Conservation (phyloP, 805 yeast genomes). For the Yamadazyma ubonensis region DNA sequence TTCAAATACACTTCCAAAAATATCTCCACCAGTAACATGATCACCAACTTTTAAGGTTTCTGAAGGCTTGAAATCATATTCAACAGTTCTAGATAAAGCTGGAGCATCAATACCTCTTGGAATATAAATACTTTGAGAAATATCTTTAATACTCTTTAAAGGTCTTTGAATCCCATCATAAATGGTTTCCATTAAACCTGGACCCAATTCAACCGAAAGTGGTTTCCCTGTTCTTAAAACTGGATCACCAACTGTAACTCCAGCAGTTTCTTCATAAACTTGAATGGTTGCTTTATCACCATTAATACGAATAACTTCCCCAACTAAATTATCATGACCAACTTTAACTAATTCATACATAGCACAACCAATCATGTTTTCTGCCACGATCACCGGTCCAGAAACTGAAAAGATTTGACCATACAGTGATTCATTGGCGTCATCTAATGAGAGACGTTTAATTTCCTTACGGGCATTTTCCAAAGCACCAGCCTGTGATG, state of each 20-base stretch:
- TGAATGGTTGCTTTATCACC: conserved; percentile 97
- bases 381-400: conserved; percentile 97
- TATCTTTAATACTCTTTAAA: conserved; percentile 84
- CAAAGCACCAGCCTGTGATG: conserved; percentile 82
- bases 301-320: conserved; percentile 96
- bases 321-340: conserved; percentile 95
- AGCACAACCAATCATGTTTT: conserved; percentile 99
- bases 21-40: conserved; percentile 97
- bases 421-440: conserved; percentile 68
- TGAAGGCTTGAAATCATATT: conserved; percentile 86
- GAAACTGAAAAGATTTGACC: conserved; percentile 93
- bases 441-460: conserved; percentile 77
- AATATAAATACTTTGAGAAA: conserved; percentile 88
- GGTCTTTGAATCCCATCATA: conserved; percentile 99
- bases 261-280: conserved; percentile 99
- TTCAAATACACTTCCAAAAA: conserved; percentile 90
- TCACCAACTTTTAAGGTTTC: conserved; percentile 77
- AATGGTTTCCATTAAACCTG: conserved; percentile 98
- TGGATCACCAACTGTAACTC: conserved; percentile 99
- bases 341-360: conserved; percentile 99
- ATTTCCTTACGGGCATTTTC: conserved; percentile 96
- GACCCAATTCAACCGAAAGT: conserved; percentile 97
- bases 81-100: conserved; percentile 76
- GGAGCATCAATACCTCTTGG: conserved; percentile 99
- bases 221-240: conserved; percentile 98